Conservation (phyloP, 2,329 filamentous ascomycete genomes). For the Verticillium zaregamsianum region DNA sequence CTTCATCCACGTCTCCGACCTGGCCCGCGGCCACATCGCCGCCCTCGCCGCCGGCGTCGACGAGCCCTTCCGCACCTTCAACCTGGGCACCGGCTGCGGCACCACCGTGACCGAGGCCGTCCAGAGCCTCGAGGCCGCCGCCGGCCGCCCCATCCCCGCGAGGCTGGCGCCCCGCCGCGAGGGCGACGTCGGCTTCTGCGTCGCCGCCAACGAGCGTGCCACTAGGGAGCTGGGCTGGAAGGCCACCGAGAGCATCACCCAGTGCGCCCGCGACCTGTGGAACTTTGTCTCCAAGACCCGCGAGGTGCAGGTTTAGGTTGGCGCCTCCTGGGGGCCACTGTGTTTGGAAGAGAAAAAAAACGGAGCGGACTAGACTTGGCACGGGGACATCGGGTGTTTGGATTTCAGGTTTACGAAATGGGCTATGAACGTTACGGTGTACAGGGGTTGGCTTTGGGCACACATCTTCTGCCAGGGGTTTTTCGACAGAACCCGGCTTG, state of each 20-base stretch:
- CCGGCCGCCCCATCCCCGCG: slow-evolving; percentile 29
- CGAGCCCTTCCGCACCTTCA: slow-evolving; percentile 35
- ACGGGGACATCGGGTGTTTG: not conserved
- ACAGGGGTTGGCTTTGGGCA: too few relatives aligned
- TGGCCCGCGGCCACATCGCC: slow-evolving; percentile 60
- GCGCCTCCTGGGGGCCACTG: not conserved
- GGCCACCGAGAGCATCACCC: slow-evolving; percentile 23
- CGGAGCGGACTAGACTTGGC: not conserved
- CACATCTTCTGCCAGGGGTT: not conserved
- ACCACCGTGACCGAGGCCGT: slow-evolving; percentile 41
- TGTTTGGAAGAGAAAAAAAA: not conserved
- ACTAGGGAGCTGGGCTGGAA: slow-evolving; percentile 37
- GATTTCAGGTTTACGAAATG: not conserved
- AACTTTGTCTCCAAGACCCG: slow-evolving; percentile 21
- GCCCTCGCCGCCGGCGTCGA: slow-evolving; percentile 38
- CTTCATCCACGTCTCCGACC: slow-evolving; percentile 64
- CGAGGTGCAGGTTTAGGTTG: not conserved
- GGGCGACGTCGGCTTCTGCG: slow-evolving; percentile 39
- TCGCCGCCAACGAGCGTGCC: slow-evolving; percentile 35
- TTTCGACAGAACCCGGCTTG: not conserved
- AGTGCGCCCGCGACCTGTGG: slow-evolving; percentile 28
- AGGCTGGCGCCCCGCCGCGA: slow-evolving; percentile 30
- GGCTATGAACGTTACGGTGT: too few relatives aligned
- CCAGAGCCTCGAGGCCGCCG: slow-evolving; percentile 30
- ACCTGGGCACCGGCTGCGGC: slow-evolving; percentile 41